Evolutionary conservation across 2,329 filamentous ascomycete genomes (phyloP), one percentile per base, ranked within the genome.

Genomic region (Pestalotiopsis sp.): DNA sequence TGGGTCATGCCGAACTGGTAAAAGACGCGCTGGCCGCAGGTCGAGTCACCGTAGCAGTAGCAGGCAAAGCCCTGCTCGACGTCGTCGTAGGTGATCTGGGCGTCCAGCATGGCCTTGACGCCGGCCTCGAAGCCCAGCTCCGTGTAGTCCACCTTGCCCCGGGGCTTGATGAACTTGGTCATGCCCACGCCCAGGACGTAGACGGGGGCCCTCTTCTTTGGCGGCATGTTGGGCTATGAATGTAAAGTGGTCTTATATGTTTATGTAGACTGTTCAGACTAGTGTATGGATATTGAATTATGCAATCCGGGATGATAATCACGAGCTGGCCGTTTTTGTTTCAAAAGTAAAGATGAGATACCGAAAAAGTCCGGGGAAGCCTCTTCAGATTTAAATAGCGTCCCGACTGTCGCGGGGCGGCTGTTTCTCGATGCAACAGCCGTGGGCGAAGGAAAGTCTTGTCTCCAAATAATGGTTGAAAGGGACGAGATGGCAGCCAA

Each of bases 121-220:
- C 94, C 94, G 12, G 94, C 94, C 82, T 98, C 95, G 80, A 95
- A 98, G 68, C 95, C 95, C 27, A 98, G 90, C 79, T 97, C 95
- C 7, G 94, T 94, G 83, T 98, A 98, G 84, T 97, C 94, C 73
- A 97, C 93, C 80, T 95, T 95, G 79, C 94, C 93, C 68, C 95
- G 90, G 57, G 95, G 95, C 86, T 98, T 98, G 89, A 98, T 95
- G 88, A 98, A 98, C 83, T 97, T 97, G 83, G 95, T 98, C 93
- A 98, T 96, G 84, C 95, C 95, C 75, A 98, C 96, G 85, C 95
- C 95, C 70, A 98, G 90, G 78, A 98, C 93, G 86, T 98, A 98
- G 86, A 85, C 85, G 69, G 86, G 85, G 36, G 65, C 65, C 27
- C 38, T 67, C 65, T 67, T 49, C 56, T 67, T 67, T 17, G 65